Conservation (phyloP, 805 yeast genomes). For the Ogataea sp. region DNA sequence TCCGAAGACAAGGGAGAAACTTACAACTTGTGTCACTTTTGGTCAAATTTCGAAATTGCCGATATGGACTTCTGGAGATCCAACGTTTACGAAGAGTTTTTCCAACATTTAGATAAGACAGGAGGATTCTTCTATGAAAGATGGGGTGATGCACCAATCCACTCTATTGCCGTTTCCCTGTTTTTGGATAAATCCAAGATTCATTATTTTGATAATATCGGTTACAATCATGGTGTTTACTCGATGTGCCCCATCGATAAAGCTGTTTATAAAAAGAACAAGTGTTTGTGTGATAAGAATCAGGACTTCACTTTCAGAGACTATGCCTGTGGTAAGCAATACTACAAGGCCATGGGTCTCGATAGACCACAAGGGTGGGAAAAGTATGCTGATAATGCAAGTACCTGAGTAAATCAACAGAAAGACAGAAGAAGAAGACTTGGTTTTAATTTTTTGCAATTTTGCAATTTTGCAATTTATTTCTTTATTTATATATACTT, state of each 20-base stretch:
- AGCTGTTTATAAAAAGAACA: conserved; percentile 16
- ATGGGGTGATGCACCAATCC: conserved; percentile 96
- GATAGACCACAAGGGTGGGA: conserved; percentile 22
- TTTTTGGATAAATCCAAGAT: conserved; percentile 48
- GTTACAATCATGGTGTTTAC: conserved; percentile 56
- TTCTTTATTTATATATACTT: no score
- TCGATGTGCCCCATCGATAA: conserved; percentile 34
- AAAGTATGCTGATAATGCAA: conserved; percentile 14
- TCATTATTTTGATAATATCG: conserved; percentile 68
- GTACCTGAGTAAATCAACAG: no score
- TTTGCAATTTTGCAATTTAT: no score
- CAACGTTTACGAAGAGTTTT: conserved; percentile 47
- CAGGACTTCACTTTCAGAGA: conserved; percentile 31
- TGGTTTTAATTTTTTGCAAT: no score
- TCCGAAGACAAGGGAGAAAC: conserved; percentile 54
- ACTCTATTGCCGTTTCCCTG: conserved; percentile 64
- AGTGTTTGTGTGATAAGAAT: conserved; percentile 31
- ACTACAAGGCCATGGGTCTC: conserved; percentile 19
- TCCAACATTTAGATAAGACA: conserved; percentile 49
- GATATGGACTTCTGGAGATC: conserved; percentile 63
- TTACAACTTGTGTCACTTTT: conserved; percentile 73
- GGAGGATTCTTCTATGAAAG: conserved; percentile 85
- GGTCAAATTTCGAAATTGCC: conserved; percentile 76
- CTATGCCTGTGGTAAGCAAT: conserved; percentile 26
- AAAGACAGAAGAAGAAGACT: no score